These are phyloP conservation scores for Ceriops decandra DNA, from an alignment of 345 rosid species.

Conservation along the genomic window DNA sequence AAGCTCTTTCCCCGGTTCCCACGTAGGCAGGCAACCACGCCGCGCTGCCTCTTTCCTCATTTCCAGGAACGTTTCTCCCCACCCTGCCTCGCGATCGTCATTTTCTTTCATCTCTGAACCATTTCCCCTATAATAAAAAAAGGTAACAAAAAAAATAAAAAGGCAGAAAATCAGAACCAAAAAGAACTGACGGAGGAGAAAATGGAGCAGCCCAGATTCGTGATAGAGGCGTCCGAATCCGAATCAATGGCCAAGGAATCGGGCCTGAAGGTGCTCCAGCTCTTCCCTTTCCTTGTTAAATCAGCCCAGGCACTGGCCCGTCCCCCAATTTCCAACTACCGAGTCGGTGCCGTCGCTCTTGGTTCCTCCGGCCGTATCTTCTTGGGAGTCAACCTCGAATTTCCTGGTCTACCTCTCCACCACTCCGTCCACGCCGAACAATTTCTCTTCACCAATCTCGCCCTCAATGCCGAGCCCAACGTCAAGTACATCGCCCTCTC, in stretches of 20 bases:
- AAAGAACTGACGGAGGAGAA: neutral
- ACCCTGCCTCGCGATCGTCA: too few species aligned
- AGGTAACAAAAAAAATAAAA: too few species aligned
- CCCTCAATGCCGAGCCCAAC: conserved; percentile 52
- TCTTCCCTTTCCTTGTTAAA: conserved; percentile 68
- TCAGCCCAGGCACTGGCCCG: conserved; percentile 65
- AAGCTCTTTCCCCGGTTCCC: too few species aligned
- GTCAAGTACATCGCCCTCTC: conserved; percentile 71
- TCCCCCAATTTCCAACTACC: conserved; percentile 75
- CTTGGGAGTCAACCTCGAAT: conserved; percentile 82
- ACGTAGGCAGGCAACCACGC: too few species aligned
- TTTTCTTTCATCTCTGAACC: neutral
- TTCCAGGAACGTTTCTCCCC: neutral
- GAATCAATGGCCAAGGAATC: conserved; percentile 59
- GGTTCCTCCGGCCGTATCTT: conserved; percentile 89
- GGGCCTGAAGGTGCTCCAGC: conserved; percentile 44
- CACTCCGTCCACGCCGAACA: conserved; percentile 96
- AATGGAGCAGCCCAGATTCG: conserved; percentile 40
- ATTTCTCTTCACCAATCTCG: conserved; percentile 81
- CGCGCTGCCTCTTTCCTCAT: neutral
- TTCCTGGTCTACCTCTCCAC: conserved; percentile 88
- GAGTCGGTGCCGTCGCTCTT: conserved; percentile 76
- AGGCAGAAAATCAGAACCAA: too few species aligned
- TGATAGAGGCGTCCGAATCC: conserved; percentile 59
- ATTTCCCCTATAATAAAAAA: neutral